phyloP scores from a whole-genome alignment of 805 yeast genomes.

The Barnettozyma populi region DNA sequence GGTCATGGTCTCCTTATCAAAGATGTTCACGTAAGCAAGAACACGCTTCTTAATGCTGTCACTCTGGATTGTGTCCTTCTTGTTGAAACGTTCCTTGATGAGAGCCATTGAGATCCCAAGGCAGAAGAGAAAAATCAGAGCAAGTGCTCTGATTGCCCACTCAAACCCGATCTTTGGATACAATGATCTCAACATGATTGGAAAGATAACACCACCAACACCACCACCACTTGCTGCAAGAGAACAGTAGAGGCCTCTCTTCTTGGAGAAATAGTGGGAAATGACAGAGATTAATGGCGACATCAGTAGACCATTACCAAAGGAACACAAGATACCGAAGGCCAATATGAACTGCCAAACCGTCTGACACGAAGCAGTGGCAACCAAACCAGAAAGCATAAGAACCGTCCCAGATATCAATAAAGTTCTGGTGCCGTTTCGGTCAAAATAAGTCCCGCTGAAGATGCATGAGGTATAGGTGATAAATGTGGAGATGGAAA shows the following conservation, averaged over 20 bases:
- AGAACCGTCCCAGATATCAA: conserved; percentile 34
- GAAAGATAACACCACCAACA: conserved; percentile 45
- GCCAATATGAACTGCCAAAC: conserved; percentile 48
- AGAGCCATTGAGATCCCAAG: conserved; percentile 23
- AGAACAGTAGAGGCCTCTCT: conserved; percentile 41
- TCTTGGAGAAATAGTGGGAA: conserved; percentile 39
- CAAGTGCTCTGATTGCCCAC: conserved; percentile 48
- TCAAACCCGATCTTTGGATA: conserved; percentile 41
- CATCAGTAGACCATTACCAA: conserved; percentile 41
- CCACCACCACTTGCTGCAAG: conserved; percentile 46
- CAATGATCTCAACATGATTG: conserved; percentile 39
- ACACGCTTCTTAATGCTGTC: conserved; percentile 10
- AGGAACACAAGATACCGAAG: conserved; percentile 42
- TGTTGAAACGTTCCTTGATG: conserved; percentile 30
- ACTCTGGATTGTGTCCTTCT: conserved; percentile 11
- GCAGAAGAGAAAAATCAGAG: conserved; percentile 33
- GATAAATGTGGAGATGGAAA: conserved; percentile 30
- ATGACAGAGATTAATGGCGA: conserved; percentile 39
- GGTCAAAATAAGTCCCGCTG: conserved; percentile 42
- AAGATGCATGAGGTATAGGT: conserved; percentile 31
- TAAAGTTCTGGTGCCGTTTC: conserved; percentile 36
- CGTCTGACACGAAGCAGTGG: conserved; percentile 38
- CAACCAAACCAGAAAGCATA: conserved; percentile 35
- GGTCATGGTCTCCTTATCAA: conserved; percentile 34
- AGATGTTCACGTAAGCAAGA: conserved; percentile 17